Evolutionary conservation across 768 basidiomycete species (phyloP).

Genomic region (Mycena floridula): DNA sequence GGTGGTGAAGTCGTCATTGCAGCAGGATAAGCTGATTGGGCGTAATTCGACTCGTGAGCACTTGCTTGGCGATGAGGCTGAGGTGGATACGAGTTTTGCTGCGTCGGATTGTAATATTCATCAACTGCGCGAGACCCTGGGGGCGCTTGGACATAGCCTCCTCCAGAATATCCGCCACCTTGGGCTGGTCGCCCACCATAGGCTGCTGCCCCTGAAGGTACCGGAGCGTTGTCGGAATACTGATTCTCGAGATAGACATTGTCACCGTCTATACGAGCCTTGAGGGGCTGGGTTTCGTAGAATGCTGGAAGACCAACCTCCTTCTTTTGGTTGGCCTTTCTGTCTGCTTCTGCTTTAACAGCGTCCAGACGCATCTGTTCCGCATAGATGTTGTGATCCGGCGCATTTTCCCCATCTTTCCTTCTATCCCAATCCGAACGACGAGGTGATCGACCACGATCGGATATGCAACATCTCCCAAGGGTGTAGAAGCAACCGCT

Average conservation of each 20-base stretch:
- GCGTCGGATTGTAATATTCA: conserved; percentile 55
- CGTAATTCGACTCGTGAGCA: conserved; percentile 29
- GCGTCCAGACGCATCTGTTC: conserved; percentile 78
- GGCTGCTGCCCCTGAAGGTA: conserved; percentile 18
- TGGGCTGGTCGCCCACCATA: conserved; percentile 26
- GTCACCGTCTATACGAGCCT: conserved; percentile 50
- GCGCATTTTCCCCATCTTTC: conserved; percentile 19
- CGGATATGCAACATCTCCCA: conserved; percentile 79
- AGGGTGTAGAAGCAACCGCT: conserved; percentile 83
- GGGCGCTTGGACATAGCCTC: conserved; percentile 62
- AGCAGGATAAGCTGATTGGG: conserved; percentile 34
- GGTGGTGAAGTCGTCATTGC: conserved; percentile 19
- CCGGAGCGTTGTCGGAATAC: conserved; percentile 18
- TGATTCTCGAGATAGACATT: conserved; percentile 43
- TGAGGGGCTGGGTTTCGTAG: conserved; percentile 68
- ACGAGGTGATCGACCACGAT: conserved; percentile 37
- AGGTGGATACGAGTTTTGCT: conserved; percentile 31
- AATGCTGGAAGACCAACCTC: conserved; percentile 72
- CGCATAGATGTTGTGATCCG: conserved; percentile 30
- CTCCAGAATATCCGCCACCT: conserved; percentile 29
- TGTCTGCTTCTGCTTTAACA: conserved; percentile 80
- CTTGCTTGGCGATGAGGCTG: conserved; percentile 37
- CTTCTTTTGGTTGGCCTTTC: conserved; percentile 61
- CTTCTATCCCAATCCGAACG: conserved; percentile 31
- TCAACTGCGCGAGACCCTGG: conserved; percentile 67